Percentiles rank a stretch among this genome's conserved stretches.
phyloP scores from a whole-genome alignment of 768 basidiomycete species.

The Erythrobasidium yunnanense region DNA sequence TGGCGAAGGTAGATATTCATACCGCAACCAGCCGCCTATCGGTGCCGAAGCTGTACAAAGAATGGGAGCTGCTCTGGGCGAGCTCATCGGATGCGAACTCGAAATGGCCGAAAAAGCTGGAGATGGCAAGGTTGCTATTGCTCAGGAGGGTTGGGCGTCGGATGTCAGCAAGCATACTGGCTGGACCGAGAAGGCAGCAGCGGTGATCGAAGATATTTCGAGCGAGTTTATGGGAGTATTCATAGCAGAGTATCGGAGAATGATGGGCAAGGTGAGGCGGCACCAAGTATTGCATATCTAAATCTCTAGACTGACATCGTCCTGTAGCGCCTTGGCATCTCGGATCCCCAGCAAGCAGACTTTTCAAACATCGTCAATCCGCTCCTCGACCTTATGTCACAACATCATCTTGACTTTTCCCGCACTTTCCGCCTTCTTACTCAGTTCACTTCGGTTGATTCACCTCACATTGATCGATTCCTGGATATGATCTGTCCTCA shows the following conservation, averaged over 20 bases:
- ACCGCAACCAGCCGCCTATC: conserved; percentile 44
- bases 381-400: conserved; percentile 62
- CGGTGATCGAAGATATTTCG: conserved; percentile 54
- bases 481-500: conserved; percentile 32
- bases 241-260: conserved; percentile 53
- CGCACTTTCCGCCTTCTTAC: conserved; percentile 65
- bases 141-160: conserved; percentile 55
- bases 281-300: neutral
- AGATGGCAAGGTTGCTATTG: conserved; percentile 43
- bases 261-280: conserved; percentile 57
- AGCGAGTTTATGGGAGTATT: conserved; percentile 52
- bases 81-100: conserved; percentile 73
- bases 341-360: conserved; percentile 51
- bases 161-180: conserved; percentile 48
- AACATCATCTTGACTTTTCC: conserved; percentile 74
- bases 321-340: conserved; percentile 63
- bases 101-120: conserved; percentile 45
- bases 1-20: conserved; percentile 46
- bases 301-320: neutral
- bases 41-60: conserved; percentile 64
- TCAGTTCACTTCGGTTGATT: conserved; percentile 50
- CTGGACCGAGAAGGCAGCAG: conserved; percentile 55
- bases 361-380: conserved; percentile 54
- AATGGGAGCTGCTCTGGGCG: conserved; percentile 54
- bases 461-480: conserved; percentile 28